Percentiles rank a stretch among this genome's conserved stretches.
phyloP scores from a whole-genome alignment of 305 asterid genomes.

The Petunia hybrid region DNA sequence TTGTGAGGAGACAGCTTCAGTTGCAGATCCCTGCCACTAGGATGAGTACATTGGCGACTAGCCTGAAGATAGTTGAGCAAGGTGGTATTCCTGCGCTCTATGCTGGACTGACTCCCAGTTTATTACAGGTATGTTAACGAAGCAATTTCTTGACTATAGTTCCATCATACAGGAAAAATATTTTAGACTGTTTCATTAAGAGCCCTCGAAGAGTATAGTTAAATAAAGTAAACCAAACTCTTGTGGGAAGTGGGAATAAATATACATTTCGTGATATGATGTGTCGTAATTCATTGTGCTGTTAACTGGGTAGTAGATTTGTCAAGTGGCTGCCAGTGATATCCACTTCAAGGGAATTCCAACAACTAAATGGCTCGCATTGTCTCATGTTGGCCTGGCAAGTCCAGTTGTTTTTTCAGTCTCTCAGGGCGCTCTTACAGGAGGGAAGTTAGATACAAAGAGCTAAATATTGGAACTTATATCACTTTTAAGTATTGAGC shows the following conservation, averaged over 20 bases:
- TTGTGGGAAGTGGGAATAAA: constrained; percentile 3
- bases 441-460: constrained; percentile 20
- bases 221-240: not conserved
- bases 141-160: not conserved
- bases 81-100: constrained; percentile 93
- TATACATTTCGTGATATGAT: not conserved
- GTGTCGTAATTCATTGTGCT: constrained; percentile 7
- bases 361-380: constrained; percentile 20
- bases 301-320: not conserved
- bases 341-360: constrained; percentile 17
- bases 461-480: not conserved
- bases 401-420: constrained; percentile 6
- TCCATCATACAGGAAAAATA: not conserved
- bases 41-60: constrained; percentile 80
- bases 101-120: constrained; percentile 88
- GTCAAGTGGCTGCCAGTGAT: not conserved
- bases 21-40: constrained; percentile 85
- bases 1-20: constrained; percentile 95
- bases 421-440: not conserved
- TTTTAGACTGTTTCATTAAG: not conserved
- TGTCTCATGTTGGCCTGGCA: not conserved
- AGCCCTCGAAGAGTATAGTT: not conserved
- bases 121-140: constrained; percentile 68
- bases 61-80: constrained; percentile 76
- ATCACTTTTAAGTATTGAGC: not conserved